Percentiles rank a stretch among this genome's conserved stretches.
These are phyloP conservation scores for Penicillium manginii DNA, from an alignment of 495 filamentous ascomycete genomes.

Conservation along the genomic window DNA sequence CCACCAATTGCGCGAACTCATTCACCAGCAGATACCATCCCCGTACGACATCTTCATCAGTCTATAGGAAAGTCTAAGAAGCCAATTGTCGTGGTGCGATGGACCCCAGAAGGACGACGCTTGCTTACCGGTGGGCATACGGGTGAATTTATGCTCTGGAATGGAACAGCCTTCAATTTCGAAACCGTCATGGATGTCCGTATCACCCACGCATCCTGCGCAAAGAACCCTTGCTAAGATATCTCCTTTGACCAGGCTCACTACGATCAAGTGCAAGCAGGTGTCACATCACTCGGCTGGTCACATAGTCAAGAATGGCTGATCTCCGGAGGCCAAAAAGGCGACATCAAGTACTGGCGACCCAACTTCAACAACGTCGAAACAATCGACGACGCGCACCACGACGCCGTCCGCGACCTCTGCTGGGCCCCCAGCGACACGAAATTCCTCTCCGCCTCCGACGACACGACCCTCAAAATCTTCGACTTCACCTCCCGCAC, in stretches of 20 bases:
- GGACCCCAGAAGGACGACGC: slow-evolving; percentile 94
- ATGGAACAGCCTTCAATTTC: slow-evolving; percentile 98
- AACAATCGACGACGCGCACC: slow-evolving; percentile 87
- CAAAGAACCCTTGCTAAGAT: background rate
- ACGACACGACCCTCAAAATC: slow-evolving; percentile 90
- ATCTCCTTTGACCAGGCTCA: slow-evolving; percentile 63
- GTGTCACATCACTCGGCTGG: slow-evolving; percentile 84
- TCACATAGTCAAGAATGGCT: slow-evolving; percentile 97
- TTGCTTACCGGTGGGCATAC: slow-evolving; percentile 92
- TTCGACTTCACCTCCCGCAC: slow-evolving; percentile 91
- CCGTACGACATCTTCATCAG: slow-evolving; percentile 87
- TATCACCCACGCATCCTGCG: slow-evolving; percentile 7
- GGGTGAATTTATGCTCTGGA: slow-evolving; percentile 98
- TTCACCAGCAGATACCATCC: slow-evolving; percentile 79
- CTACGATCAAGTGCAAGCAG: slow-evolving; percentile 69
- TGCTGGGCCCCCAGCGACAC: slow-evolving; percentile 89
- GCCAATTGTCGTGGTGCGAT: slow-evolving; percentile 94
- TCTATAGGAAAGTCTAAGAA: slow-evolving; percentile 98
- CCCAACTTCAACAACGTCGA: slow-evolving; percentile 99
- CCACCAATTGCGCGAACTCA: slow-evolving; percentile 75
- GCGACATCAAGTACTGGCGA: slow-evolving; percentile 97
- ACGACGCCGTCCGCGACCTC: slow-evolving; percentile 87
- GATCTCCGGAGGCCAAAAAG: slow-evolving; percentile 92
- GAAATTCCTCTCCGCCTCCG: slow-evolving; percentile 95
- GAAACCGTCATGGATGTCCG: slow-evolving; percentile 93